Base-by-base conservation (phyloP, 139 green algal genomes). In the Micractinium sp. region DNA sequence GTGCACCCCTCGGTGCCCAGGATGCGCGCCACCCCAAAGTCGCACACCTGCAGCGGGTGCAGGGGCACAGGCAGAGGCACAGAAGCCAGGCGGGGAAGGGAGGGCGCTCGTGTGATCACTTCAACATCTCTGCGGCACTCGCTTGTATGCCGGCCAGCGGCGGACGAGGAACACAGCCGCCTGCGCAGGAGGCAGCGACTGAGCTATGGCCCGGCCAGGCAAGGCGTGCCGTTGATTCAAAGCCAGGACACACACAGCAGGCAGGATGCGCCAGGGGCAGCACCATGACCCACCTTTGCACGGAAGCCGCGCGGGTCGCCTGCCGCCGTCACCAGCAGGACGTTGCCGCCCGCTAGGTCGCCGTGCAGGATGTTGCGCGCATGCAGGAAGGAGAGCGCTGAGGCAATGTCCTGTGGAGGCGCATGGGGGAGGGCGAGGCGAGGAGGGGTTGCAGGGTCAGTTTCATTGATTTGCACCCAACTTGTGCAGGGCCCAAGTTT, bases 321-420 rank as follows among this genome's bases (percentile, higher is more conserved):
- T 39, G 82, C 60, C 39, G 2, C 76, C 22, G 63, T 81, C 3
- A 33, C 39, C 39, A 93, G 91, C 67, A 93, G 82, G 36, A 93
- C 90, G 89, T 96, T 96, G 89, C 84, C 91, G 33, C 91, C 89
- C 1, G 91, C 96, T 9, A 97, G 93, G 83, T 97, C 95, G 0
- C 91, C 91, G 81, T 96, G 94, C 89, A 96, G 85, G 33, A 96
- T 91, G 90, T 82, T 81, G 25, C 79, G 83, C 2, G 31, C 31
- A 88, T 96, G 94, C 87, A 96, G 89, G 91, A 95, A 96, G 18
- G 87, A 80, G 88, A 96, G 92, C 27, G 92, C 94, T 0, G 56
- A 36, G n/a, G 93, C 94, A 63, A 96, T 86, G 84, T 96, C 93
- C 81, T 85, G 81, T 33, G 35, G 20, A 0, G n/a, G 39, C 31